These are phyloP conservation scores for Cadophora sp. DNA, from an alignment of 2,329 filamentous ascomycete genomes.

Conservation along the genomic window DNA sequence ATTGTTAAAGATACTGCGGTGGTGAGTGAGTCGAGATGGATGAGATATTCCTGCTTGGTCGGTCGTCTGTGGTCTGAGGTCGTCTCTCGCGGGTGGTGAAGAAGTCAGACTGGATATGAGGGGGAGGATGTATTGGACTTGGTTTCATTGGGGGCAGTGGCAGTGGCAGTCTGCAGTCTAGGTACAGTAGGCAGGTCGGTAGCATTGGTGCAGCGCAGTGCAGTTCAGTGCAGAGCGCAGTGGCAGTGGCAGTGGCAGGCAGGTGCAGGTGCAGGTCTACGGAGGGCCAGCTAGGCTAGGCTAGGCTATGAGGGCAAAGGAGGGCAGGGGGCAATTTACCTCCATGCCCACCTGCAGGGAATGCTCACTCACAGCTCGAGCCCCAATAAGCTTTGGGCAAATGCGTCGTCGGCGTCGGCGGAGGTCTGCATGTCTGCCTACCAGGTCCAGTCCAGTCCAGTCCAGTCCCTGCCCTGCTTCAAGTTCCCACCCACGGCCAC, in stretches of 20 bases:
- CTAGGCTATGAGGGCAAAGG: not conserved
- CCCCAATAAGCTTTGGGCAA: conserved; percentile 2
- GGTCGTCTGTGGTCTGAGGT: not conserved
- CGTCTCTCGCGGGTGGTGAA: not conserved
- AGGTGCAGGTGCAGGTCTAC: not conserved
- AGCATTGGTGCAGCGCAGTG: not conserved
- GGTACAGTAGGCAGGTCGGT: too few species aligned
- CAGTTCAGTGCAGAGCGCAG: too few species aligned
- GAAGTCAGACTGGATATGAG: not conserved
- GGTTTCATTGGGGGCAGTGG: conserved; percentile 9
- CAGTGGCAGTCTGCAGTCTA: not conserved
- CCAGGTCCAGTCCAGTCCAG: not conserved
- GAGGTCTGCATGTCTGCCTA: too few species aligned
- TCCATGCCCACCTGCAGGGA: too few species aligned
- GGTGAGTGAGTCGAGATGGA: not conserved
- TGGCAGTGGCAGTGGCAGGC: not conserved
- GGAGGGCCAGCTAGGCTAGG: not conserved
- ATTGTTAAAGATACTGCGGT: not conserved
- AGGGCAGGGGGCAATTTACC: not conserved
- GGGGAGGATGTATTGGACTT: conserved; percentile 1
- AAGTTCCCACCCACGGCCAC: not conserved
- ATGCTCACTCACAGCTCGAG: too few species aligned
- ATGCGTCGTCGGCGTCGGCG: not conserved
- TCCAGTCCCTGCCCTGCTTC: not conserved
- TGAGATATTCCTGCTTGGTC: not conserved